Percentiles rank a stretch among this genome's conserved stretches.
These are phyloP conservation scores for Apium graveolens DNA, from an alignment of 129 eudicot genomes.

Conservation along the genomic window DNA sequence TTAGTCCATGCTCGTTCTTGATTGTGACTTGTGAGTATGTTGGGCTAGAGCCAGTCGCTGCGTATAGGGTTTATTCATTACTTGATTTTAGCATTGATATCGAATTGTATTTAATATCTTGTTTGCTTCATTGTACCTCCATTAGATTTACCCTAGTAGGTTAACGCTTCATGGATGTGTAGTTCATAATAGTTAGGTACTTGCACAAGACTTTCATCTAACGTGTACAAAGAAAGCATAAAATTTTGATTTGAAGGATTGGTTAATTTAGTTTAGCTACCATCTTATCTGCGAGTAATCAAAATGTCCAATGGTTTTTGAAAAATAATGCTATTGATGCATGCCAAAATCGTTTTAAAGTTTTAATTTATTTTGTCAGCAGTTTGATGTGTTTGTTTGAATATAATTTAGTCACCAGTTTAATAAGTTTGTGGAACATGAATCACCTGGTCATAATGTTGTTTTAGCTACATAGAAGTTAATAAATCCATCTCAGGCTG, in stretches of 20 bases:
- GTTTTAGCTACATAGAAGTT: background rate
- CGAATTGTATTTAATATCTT: no score
- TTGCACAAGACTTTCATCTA: no score
- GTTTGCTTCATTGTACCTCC: no score
- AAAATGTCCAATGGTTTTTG: background rate
- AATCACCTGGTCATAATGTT: background rate
- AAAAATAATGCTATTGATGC: background rate
- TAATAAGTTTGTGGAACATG: background rate
- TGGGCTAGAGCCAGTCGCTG: no score
- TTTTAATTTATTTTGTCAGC: background rate
- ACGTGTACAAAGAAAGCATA: background rate
- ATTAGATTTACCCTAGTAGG: background rate
- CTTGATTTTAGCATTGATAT: no score
- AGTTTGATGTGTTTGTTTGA: background rate
- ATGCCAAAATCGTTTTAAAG: background rate
- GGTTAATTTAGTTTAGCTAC: background rate
- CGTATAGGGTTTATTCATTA: no score
- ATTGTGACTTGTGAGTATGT: no score
- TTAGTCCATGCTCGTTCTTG: background rate
- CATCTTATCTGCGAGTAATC: background rate
- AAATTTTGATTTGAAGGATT: background rate
- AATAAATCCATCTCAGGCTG: constrained; percentile 37
- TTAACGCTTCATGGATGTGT: no score
- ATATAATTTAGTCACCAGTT: background rate
- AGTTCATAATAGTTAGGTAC: background rate